phyloP scores from a whole-genome alignment of 306 rosid species.

The Ormosia emarginata region DNA sequence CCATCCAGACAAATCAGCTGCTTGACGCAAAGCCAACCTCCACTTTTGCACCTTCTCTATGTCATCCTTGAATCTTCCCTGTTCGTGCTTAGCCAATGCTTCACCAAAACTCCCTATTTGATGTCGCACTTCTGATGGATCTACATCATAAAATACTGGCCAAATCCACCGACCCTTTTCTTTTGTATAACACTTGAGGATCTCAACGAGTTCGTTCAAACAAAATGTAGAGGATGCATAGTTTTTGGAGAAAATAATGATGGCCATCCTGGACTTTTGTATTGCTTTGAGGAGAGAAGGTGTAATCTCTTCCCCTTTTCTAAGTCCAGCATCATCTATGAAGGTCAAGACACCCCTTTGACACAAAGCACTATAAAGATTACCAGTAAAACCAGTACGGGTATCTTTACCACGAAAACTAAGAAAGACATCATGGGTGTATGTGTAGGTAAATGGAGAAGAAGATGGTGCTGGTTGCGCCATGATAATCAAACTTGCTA shows the following conservation, averaged over 20 bases:
- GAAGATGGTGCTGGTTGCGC: neutral
- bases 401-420: neutral
- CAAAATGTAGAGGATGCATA: neutral
- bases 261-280: neutral
- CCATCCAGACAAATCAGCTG: neutral
- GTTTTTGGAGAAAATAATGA: neutral
- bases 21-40: neutral
- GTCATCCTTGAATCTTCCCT: neutral
- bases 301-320: neutral
- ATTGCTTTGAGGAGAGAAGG: neutral
- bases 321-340: neutral
- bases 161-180: neutral
- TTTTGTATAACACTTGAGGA: neutral
- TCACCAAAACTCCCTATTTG: neutral
- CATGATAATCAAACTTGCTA: too few species aligned
- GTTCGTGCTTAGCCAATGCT: neutral
- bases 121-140: neutral
- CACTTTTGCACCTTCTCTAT: neutral
- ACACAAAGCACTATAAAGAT: neutral
- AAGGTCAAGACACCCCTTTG: neutral
- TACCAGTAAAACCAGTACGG: neutral
- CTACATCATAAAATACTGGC: neutral
- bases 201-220: neutral
- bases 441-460: neutral
- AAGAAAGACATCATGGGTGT: neutral